Conservation (phyloP, 805 yeast species). For the Candida chilensis region DNA sequence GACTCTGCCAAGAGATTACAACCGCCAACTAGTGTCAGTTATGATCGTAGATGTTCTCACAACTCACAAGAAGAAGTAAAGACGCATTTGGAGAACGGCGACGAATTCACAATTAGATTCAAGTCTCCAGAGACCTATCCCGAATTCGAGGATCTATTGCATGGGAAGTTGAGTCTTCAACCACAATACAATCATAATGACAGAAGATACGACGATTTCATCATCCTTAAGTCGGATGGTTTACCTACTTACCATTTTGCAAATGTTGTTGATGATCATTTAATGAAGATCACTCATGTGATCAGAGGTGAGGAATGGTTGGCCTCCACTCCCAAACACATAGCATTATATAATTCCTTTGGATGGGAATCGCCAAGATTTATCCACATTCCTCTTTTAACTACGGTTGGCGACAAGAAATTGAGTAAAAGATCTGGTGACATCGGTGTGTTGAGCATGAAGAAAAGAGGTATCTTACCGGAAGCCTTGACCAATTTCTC, state of each 20-base stretch:
- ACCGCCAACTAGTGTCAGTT: slow-evolving; percentile 90
- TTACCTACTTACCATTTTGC: slow-evolving; percentile 97
- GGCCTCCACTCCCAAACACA: slow-evolving; percentile 90
- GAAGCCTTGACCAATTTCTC: slow-evolving; percentile 84
- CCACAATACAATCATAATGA: slow-evolving; percentile 69
- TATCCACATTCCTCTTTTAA: slow-evolving; percentile 85
- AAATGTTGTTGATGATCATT: slow-evolving; percentile 88
- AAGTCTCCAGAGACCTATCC: slow-evolving; percentile 69
- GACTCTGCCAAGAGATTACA: slow-evolving; percentile 63
- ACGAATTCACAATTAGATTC: slow-evolving; percentile 57
- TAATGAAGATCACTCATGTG: slow-evolving; percentile 90
- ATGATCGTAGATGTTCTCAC: slow-evolving; percentile 73
- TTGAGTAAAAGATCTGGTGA: slow-evolving; percentile 84
- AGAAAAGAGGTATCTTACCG: slow-evolving; percentile 60
- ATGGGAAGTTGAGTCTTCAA: slow-evolving; percentile 69
- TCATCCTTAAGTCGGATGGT: slow-evolving; percentile 86
- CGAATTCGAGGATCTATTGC: slow-evolving; percentile 60
- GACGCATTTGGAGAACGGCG: slow-evolving; percentile 15
- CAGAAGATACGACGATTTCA: slow-evolving; percentile 81
- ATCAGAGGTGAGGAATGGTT: slow-evolving; percentile 98
- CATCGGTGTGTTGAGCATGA: slow-evolving; percentile 54
- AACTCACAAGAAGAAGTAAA: slow-evolving; percentile 29
- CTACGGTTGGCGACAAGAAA: slow-evolving; percentile 65
- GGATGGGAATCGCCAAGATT: slow-evolving; percentile 79
- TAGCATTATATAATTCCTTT: slow-evolving; percentile 77